A percentile compares a stretch with the other conserved stretches of the same genome.
Conservation (phyloP, 2,329 filamentous ascomycete species). For the Neocucurbitaria cava region DNA sequence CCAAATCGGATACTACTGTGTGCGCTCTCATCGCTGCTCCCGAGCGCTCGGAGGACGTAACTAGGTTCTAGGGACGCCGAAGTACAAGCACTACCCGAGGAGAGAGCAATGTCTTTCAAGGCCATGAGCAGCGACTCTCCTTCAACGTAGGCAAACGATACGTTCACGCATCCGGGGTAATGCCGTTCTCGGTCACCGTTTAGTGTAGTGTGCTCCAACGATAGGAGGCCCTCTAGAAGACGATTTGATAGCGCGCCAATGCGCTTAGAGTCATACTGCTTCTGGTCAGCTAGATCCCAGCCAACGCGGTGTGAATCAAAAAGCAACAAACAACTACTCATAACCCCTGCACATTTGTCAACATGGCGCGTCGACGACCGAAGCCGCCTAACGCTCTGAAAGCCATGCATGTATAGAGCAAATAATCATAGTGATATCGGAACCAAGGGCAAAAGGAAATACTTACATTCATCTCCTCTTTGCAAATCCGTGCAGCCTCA, state of each 20-base stretch:
- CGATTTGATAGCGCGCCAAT: slow-evolving; percentile 84
- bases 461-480: slow-evolving; percentile 88
- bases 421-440: slow-evolving; percentile 71
- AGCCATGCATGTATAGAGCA: slow-evolving; percentile 86
- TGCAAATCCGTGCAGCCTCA: slow-evolving; percentile 91
- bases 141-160: slow-evolving; percentile 98
- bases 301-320: background rate
- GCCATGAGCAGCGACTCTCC: slow-evolving; percentile 98
- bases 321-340: slow-evolving; percentile 52
- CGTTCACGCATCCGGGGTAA: slow-evolving; percentile 97
- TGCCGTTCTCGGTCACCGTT: slow-evolving; percentile 85
- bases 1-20: slow-evolving; percentile 98
- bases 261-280: slow-evolving; percentile 87
- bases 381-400: slow-evolving; percentile 67
- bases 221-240: slow-evolving; percentile 79
- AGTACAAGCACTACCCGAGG: slow-evolving; percentile 95
- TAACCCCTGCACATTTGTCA: slow-evolving; percentile 70
- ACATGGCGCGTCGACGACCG: slow-evolving; percentile 49
- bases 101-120: slow-evolving; percentile 95
- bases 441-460: slow-evolving; percentile 19
- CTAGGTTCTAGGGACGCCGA: slow-evolving; percentile 95
- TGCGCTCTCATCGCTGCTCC: slow-evolving; percentile 95
- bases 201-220: slow-evolving; percentile 89
- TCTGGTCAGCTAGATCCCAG: slow-evolving; percentile 18
- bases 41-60: slow-evolving; percentile 92